phyloP scores from a whole-genome alignment of 169 alveolate genomes.

The Eimeria maxima region DNA sequence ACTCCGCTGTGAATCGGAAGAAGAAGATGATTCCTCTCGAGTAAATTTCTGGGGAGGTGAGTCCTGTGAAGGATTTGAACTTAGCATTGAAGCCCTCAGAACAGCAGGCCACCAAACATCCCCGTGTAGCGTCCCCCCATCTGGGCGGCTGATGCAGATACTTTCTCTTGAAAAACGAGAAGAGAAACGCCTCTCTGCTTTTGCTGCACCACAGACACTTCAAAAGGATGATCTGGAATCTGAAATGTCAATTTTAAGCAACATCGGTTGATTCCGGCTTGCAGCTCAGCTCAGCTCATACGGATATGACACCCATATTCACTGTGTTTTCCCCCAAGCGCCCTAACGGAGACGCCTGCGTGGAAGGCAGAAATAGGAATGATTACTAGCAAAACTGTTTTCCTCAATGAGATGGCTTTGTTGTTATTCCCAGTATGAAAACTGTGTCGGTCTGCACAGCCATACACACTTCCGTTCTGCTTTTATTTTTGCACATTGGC shows the following conservation, averaged over 20 bases:
- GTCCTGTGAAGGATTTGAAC: not conserved
- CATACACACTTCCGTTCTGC: too few relatives aligned
- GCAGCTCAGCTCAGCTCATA: too few relatives aligned
- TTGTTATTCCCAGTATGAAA: too few relatives aligned
- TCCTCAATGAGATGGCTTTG: too few relatives aligned
- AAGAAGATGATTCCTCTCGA: not conserved
- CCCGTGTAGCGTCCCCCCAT: slow-evolving; percentile 48
- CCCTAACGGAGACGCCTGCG: not conserved
- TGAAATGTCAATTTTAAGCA: not conserved
- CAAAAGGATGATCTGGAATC: not conserved
- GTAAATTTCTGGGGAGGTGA: too few relatives aligned
- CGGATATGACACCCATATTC: too few relatives aligned
- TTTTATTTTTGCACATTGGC: not conserved
- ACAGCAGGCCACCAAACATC: slow-evolving; percentile 34
- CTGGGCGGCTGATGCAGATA: slow-evolving; percentile 24
- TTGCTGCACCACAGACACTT: slow-evolving; percentile 8
- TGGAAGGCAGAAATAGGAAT: too few relatives aligned
- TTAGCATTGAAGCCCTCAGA: not conserved
- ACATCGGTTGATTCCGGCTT: not conserved
- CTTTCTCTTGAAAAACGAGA: not conserved
- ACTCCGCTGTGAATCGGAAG: not conserved
- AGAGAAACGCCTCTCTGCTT: not conserved
- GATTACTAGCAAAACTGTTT: too few relatives aligned
- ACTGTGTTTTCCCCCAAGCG: not conserved
- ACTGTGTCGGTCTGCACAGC: too few relatives aligned